Evolutionary conservation across 495 filamentous ascomycete species (phyloP).

Genomic region (Cairneyella variabilis): DNA sequence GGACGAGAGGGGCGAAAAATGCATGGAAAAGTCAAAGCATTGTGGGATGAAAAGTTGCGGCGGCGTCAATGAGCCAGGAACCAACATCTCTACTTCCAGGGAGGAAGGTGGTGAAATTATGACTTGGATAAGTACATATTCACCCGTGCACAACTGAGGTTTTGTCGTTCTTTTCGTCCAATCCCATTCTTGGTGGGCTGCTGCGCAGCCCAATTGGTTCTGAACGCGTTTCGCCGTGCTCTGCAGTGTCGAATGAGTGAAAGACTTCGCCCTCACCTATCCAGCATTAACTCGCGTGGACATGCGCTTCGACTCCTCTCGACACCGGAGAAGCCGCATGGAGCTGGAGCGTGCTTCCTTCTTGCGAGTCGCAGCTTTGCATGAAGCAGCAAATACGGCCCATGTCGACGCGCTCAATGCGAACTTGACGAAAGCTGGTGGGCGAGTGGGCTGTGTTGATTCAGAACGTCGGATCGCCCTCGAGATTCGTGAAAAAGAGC

Average conservation of each 20-base stretch:
- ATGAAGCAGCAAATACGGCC: constrained; percentile 21
- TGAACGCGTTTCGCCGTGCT: constrained; percentile 22
- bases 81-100: neutral
- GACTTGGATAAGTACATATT: constrained; percentile 19
- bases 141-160: constrained; percentile 12
- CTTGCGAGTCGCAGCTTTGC: constrained; percentile 16
- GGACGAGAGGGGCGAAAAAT: neutral
- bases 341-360: constrained; percentile 6
- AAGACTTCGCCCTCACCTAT: neutral
- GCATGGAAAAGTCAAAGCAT: neutral
- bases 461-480: neutral
- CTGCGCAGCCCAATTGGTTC: constrained; percentile 17
- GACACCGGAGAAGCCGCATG: constrained; percentile 19
- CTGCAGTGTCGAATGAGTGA: constrained; percentile 15
- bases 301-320: neutral
- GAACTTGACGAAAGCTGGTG: neutral
- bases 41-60: neutral
- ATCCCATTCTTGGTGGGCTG: constrained; percentile 19
- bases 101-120: no score
- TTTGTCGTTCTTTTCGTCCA: constrained; percentile 10
- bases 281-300: constrained; percentile 3
- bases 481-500: neutral
- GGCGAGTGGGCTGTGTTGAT: constrained; percentile 16
- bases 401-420: constrained; percentile 2
- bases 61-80: neutral